phyloP scores from a whole-genome alignment of 352 stramenopile genomes.

The Phytophthora fragariaefolia region DNA sequence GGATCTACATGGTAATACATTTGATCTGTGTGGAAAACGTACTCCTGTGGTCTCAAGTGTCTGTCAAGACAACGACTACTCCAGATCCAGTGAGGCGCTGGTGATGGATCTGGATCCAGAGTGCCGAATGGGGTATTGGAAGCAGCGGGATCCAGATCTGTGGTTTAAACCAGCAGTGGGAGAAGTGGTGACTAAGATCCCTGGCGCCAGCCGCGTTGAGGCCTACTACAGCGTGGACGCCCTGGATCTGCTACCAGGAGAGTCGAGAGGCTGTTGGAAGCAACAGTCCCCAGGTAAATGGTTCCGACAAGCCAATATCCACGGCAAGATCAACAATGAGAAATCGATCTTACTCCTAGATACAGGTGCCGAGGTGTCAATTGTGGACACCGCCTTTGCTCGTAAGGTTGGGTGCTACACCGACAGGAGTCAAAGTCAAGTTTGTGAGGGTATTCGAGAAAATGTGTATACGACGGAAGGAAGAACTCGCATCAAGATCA shows the following conservation, averaged over 20 bases:
- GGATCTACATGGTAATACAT: neutral
- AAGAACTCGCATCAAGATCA: neutral
- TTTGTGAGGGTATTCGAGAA: neutral
- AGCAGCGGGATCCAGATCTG: conserved; percentile 2
- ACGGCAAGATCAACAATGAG: neutral
- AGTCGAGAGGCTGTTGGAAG: neutral
- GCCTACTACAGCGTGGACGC: too few relatives aligned
- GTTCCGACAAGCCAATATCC: neutral
- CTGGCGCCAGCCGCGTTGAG: neutral
- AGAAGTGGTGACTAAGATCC: neutral
- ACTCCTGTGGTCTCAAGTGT: neutral
- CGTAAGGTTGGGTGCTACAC: neutral
- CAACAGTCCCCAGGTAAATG: neutral
- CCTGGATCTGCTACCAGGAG: neutral
- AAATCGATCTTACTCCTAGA: neutral
- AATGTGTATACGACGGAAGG: neutral
- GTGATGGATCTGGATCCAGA: neutral
- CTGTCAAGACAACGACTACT: neutral
- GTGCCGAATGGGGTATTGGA: conserved; percentile 25
- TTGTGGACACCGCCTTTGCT: neutral
- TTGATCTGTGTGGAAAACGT: neutral
- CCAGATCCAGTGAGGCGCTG: neutral
- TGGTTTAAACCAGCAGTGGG: neutral
- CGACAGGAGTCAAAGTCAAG: neutral
- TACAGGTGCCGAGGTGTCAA: neutral